Evolutionary conservation across 768 basidiomycete genomes (phyloP).

Genomic region (Amanita rimosa): DNA sequence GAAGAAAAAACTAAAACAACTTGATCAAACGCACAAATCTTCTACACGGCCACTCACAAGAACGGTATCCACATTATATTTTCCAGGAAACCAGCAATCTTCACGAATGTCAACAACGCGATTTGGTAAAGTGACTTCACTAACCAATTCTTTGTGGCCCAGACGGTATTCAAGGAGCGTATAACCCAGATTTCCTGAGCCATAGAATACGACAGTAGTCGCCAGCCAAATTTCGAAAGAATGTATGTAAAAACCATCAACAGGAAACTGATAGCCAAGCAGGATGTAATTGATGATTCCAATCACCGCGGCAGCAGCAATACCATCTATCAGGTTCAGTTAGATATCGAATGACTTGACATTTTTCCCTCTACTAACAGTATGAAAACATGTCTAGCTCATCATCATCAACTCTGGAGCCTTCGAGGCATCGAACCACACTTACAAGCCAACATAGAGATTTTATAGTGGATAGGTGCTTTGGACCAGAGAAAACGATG

Average conservation of each 20-base stretch:
- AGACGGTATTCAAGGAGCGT: constrained; percentile 65
- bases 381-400: constrained; percentile 43
- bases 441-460: constrained; percentile 63
- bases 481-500: constrained; percentile 64
- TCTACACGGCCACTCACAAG: constrained; percentile 38
- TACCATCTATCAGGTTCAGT: constrained; percentile 29
- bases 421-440: constrained; percentile 7
- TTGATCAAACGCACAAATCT: background rate
- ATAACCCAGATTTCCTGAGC: constrained; percentile 61
- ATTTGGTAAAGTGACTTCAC: constrained; percentile 12
- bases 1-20: constrained; percentile 53
- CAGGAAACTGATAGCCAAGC: constrained; percentile 61
- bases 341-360: background rate
- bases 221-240: constrained; percentile 77
- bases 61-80: constrained; percentile 64
- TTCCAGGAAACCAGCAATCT: constrained; percentile 39
- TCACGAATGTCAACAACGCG: constrained; percentile 2
- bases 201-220: constrained; percentile 67
- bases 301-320: constrained; percentile 58
- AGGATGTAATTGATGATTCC: constrained; percentile 63
- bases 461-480: constrained; percentile 75
- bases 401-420: background rate
- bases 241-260: constrained; percentile 71
- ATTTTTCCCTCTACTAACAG: constrained; percentile 16
- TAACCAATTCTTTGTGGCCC: constrained; percentile 39